These are phyloP conservation scores for Helicostylum pulchrum DNA, from an alignment of 192 early-diverging fungal species.

Conservation along the genomic window DNA sequence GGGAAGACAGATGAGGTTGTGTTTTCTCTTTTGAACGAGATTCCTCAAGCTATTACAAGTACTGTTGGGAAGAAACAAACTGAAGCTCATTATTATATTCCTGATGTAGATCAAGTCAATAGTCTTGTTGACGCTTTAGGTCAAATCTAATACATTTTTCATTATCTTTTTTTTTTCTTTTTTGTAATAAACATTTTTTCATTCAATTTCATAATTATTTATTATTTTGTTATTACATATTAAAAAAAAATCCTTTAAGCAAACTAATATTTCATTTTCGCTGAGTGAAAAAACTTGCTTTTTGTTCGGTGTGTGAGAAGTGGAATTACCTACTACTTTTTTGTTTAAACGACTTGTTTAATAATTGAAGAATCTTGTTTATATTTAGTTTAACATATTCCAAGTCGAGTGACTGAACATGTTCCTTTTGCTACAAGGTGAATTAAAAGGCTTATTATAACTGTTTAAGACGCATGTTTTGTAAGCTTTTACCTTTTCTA, in stretches of 20 bases:
- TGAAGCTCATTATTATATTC: conserved; percentile 76
- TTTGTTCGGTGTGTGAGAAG: background rate
- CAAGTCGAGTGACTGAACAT: conserved; percentile 78
- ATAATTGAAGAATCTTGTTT: conserved; percentile 66
- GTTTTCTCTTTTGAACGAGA: conserved; percentile 69
- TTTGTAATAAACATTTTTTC: background rate
- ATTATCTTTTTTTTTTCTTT: conserved; percentile 9
- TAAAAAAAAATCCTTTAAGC: no score
- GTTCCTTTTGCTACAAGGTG: conserved; percentile 84
- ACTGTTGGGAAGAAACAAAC: conserved; percentile 98
- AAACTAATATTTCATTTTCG: no score
- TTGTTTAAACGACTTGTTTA: conserved; percentile 76
- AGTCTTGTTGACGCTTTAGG: conserved; percentile 19
- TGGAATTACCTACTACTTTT: conserved; percentile 35
- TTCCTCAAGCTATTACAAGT: conserved; percentile 65
- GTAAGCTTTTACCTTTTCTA: conserved; percentile 56
- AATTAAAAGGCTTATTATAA: background rate
- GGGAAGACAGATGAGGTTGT: conserved; percentile 96
- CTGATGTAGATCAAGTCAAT: conserved; percentile 18
- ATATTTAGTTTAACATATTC: conserved; percentile 93
- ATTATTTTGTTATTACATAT: no score
- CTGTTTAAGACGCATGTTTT: background rate
- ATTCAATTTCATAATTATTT: no score
- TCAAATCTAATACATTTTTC: background rate
- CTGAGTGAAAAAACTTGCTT: no score